Evolutionary conservation across 2,329 filamentous ascomycete species (phyloP).

Genomic region (Alternaria sp.): DNA sequence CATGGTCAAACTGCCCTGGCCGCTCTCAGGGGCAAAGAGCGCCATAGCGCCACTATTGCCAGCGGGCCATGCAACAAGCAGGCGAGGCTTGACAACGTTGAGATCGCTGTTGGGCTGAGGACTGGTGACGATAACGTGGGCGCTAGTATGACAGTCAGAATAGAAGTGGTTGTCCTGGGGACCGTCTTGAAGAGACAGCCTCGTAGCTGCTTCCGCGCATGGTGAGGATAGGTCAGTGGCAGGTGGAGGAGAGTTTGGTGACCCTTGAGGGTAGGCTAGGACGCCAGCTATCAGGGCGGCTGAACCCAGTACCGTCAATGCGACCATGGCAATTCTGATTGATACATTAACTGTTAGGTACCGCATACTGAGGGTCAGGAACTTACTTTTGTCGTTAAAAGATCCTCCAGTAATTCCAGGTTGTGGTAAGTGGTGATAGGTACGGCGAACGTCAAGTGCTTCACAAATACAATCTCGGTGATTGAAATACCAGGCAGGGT

Average conservation of each 20-base stretch:
- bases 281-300: background rate
- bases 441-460: background rate
- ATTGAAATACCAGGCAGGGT: background rate
- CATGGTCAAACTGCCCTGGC: conserved; percentile 63
- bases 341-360: background rate
- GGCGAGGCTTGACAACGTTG: conserved; percentile 63
- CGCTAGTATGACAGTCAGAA: conserved; percentile 67
- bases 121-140: conserved; percentile 68
- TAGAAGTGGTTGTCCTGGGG: conserved; percentile 73
- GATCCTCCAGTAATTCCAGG: background rate
- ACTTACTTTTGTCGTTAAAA: background rate
- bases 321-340: background rate
- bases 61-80: conserved; percentile 69
- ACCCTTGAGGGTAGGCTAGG: background rate
- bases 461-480: background rate
- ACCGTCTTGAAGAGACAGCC: conserved; percentile 61
- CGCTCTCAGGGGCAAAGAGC: conserved; percentile 65
- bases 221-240: background rate
- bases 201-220: conserved; percentile 24
- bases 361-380: background rate
- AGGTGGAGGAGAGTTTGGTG: background rate
- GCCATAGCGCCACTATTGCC: conserved; percentile 68
- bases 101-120: conserved; percentile 63
- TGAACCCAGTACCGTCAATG: background rate
- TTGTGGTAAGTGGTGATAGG: background rate